Evolutionary conservation across 129 eudicot species (phyloP), one percentile per base, ranked within the genome.

Genomic region (Flaveria trinervia): DNA sequence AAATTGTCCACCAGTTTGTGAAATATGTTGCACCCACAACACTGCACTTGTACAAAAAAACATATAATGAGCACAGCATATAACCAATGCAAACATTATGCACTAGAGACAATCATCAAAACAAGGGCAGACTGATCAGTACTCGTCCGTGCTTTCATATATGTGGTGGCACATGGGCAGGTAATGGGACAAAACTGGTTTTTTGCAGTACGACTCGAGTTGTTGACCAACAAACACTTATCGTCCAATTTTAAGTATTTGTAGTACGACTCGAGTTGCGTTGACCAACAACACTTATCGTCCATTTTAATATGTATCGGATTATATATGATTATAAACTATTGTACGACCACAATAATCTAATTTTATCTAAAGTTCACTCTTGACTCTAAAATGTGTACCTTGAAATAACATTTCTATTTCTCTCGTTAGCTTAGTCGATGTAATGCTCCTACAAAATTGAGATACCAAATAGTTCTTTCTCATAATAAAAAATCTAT

Each of bases 1-100:
- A 64, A 30, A 64, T 64, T 64, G 69, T 64, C 69, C 45, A 64
- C 69, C 22, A 64, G 69, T 33, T 64, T 64, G 69, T 64, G 69
- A 64, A 64, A 64, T 64, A 64, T 44, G 33, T 64, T 64, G 69
- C 69, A 64, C 46, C 69, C 69, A 64, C 69, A 64, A 16, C 69
- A 64, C 69, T 64, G 69, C 22, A 33, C 22, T 30, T 16, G 2
- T 54, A 80, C 36, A n/a, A 23, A 79, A 56, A 65, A 39, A 10
- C 73, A 64, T 22, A 7, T 18, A 12, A 48, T 76, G 30, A 76
- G 36, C 54, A 20, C 15, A 13, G 49, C 65, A 20, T 16, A 49
- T 56, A 57, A 20, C 43, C 56, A 17, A 54, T 70, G n/a, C 45
- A 20, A 11, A 68, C 23, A 52, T 59, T 59, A 69, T 77, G 60